Evolutionary conservation across 345 rosid genomes (phyloP).

Genomic region (Iberis pinnata): DNA sequence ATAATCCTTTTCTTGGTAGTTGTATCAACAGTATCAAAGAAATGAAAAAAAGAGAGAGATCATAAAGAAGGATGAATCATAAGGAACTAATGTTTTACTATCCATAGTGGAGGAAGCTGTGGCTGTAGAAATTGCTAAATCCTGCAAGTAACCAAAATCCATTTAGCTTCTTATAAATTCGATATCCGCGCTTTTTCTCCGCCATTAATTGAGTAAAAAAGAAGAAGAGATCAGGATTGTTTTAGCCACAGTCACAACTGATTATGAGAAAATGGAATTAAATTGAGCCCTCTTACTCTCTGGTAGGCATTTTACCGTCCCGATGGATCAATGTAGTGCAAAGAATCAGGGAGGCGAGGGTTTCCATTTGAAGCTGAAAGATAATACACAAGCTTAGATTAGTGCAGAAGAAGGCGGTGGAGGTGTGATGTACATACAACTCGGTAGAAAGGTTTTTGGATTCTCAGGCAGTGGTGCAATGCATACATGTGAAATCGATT

Average conservation of each 20-base stretch:
- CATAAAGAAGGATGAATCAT: no score
- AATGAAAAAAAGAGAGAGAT: no score
- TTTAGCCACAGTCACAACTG: constrained; percentile 15
- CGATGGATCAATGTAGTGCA: constrained; percentile 69
- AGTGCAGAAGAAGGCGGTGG: constrained; percentile 9
- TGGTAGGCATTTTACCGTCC: constrained; percentile 67
- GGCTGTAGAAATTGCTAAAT: no score
- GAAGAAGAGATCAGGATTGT: constrained; percentile 3
- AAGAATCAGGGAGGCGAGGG: constrained; percentile 81
- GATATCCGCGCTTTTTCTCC: no score
- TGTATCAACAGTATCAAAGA: no score
- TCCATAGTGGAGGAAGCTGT: no score
- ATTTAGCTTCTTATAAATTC: no score
- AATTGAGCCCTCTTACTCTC: constrained; percentile 40
- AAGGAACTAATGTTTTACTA: no score
- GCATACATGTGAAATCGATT: constrained; percentile 84
- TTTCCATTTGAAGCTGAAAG: constrained; percentile 85
- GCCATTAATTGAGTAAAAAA: no score
- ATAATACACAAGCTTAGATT: constrained; percentile 15
- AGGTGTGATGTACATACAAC: no score
- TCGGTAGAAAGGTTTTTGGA: not conserved
- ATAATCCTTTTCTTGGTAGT: no score
- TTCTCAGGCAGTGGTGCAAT: constrained; percentile 11
- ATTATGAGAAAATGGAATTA: not conserved
- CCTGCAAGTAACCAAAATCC: no score